Evolutionary conservation across 2,329 filamentous ascomycete species (phyloP), one percentile per base, ranked within the genome.

Genomic region (Colletotrichum endophyticum): DNA sequence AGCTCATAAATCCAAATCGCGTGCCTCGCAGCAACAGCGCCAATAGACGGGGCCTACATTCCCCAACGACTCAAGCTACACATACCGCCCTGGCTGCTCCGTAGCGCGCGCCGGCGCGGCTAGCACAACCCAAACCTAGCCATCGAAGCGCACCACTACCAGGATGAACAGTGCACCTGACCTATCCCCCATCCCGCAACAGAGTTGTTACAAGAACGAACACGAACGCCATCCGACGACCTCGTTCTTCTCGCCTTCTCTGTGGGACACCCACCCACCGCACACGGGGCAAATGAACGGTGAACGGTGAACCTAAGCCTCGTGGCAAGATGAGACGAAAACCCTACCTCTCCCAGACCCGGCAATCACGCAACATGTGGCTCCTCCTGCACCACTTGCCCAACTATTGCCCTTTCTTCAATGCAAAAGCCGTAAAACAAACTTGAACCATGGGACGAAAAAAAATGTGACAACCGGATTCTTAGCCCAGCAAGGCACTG

Each of bases 321-420:
- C 69, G 56, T 73, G 69, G 73, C 62, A 68, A 72, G 39, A 68
- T 75, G 63, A 62, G 63, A 67, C 57, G 63, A 27, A 22, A 30
- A 27, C 27, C 27, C 16, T 22, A 6, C n/a, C 44, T 57, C 53
- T 57, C 12, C 22, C 12, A 27, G 3, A 9, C 53, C 53, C 39
- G 39, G 39, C 39, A 49, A 49, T 49, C 39, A 49, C 39, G 39
- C 39, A 49, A 49, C 39, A 49, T 49, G 39, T 44, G 39, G 19
- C 19, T 44, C 39, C 39, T 44, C 39, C 39, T 44, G 36, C 36
- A 44, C 16, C 16, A 19, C 16, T 44, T 49, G 39, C 19, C 39
- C 19, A 49, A 7, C 19, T 49, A 12, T n/a, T 49, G 39, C 39
- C 39, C 39, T 49, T 39, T n/a, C 39, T 49, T 49, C 39, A n/a